Percentiles rank a stretch among this genome's conserved stretches.
phyloP scores from a whole-genome alignment of 1,284 basidiomycete species.

The Cutaneotrichosporon sp. region DNA sequence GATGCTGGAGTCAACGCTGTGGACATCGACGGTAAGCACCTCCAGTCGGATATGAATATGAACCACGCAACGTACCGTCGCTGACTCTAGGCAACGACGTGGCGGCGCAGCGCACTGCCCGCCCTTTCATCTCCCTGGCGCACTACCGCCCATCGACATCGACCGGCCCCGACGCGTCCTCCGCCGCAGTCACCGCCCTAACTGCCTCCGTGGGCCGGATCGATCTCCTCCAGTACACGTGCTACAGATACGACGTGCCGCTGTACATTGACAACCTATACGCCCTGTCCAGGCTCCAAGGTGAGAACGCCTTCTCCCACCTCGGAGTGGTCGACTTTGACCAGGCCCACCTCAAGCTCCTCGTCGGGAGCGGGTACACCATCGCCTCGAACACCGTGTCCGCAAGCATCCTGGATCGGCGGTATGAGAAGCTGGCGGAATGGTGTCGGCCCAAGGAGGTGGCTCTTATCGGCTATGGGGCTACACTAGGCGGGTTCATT shows the following conservation, averaged over 20 bases:
- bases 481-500: constrained; percentile 19
- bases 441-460: constrained; percentile 13
- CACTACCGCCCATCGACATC: no score
- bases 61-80: no score
- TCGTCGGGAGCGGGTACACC: constrained; percentile 10
- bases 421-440: constrained; percentile 14
- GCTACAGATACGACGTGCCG: background rate
- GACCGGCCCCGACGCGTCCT: constrained; percentile 1
- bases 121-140: no score
- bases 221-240: background rate
- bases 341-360: constrained; percentile 19
- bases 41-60: no score
- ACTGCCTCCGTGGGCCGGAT: background rate
- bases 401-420: constrained; percentile 19
- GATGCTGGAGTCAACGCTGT: no score
- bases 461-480: constrained; percentile 18
- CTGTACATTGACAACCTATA: constrained; percentile 5
- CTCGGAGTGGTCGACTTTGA: constrained; percentile 25
- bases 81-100: no score
- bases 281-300: background rate
- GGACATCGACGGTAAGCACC: no score
- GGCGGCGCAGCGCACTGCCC: no score
- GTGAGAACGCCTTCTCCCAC: background rate
- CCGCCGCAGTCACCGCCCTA: background rate
- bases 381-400: constrained; percentile 18